Evolutionary conservation across 345 rosid species (phyloP), one percentile per base, ranked within the genome.

Genomic region (Iberis pinnata): DNA sequence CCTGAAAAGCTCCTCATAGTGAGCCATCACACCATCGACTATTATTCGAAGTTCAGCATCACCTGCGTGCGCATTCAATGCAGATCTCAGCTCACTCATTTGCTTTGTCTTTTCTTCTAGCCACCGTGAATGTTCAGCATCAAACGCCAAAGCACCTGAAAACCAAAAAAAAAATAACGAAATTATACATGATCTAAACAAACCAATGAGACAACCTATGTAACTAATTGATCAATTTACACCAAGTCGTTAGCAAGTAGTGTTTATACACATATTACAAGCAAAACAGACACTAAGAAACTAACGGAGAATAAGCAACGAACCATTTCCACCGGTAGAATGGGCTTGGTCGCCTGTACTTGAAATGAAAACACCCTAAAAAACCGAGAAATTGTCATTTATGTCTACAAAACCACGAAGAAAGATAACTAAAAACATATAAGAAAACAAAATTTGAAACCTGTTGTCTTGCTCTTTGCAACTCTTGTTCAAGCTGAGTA

Each of bases 391-490:
- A 1, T 6, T 31, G 14, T 29, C 18, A 11, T 27, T 12, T 40
- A 37, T 7, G 22, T 43, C 27, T 37, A 44, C 17, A 50, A 12
- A 38, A 49, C 20, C 12, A 48, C 3, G 6, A 6, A 22, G 7
- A 25, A 58, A 29, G 39, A 24, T 17, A 53, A 12, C 3, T 22
- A n/a, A 22, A 36, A 59, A 56, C 35, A 22, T 6, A 6, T 29
- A 60, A 19, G 47, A 26, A 43, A 66, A 12, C n/a, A 42, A 18
- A 49, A 75, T 53, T 36, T 35, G 49, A 53, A 22, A 88, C 98
- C 93, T 93, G 97, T 49, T 93, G 99, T 26, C 99, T 78, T 37
- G 99, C 97, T 56, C 99, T 83, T 71, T 88, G 99, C 39, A 93
- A 81, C 72, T 88, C 99, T 77, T 88, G 99, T 73, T 93, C 97